A percentile compares a stretch with the other conserved stretches of the same genome.
phyloP scores from a whole-genome alignment of 495 filamentous ascomycete genomes.

The Penicillium steckii region DNA sequence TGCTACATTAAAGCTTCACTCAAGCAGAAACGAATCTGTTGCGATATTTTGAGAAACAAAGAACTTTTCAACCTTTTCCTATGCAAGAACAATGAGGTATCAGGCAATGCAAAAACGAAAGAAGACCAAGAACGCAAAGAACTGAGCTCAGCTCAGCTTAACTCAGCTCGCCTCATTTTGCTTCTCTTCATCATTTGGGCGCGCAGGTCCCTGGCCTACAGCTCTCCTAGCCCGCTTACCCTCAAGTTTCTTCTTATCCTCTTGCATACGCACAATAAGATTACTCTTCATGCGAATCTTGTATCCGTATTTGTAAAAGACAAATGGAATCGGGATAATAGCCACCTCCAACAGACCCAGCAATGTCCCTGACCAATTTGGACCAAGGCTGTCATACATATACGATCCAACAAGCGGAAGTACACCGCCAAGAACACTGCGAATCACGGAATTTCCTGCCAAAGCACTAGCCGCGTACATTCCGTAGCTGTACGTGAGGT shows the following conservation, averaged over 20 bases:
- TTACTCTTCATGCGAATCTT: slow-evolving; percentile 63
- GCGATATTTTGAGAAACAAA: neutral
- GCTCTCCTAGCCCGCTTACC: slow-evolving; percentile 30
- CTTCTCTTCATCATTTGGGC: slow-evolving; percentile 17
- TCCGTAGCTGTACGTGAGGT: slow-evolving; percentile 74
- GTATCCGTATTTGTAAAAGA: slow-evolving; percentile 75
- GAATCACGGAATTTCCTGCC: slow-evolving; percentile 71
- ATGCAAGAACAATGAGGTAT: slow-evolving; percentile 16
- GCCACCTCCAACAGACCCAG: slow-evolving; percentile 67
- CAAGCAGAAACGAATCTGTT: neutral
- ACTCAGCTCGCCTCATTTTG: slow-evolving; percentile 9
- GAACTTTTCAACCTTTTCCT: slow-evolving; percentile 13
- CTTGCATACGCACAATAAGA: slow-evolving; percentile 67
- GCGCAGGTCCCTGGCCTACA: slow-evolving; percentile 2
- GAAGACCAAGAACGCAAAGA: neutral
- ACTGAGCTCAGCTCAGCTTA: no score
- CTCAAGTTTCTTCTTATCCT: slow-evolving; percentile 64
- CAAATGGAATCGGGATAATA: slow-evolving; percentile 74
- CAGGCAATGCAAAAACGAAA: neutral
- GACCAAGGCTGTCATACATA: slow-evolving; percentile 68
- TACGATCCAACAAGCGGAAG: slow-evolving; percentile 71
- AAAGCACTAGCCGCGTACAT: slow-evolving; percentile 75
- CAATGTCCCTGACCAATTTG: slow-evolving; percentile 78
- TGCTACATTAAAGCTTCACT: neutral
- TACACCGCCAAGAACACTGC: slow-evolving; percentile 66